Evolutionary conservation across 2,329 filamentous ascomycete species (phyloP), one percentile per base, ranked within the genome.

Genomic region (Fusarium goolgardi): DNA sequence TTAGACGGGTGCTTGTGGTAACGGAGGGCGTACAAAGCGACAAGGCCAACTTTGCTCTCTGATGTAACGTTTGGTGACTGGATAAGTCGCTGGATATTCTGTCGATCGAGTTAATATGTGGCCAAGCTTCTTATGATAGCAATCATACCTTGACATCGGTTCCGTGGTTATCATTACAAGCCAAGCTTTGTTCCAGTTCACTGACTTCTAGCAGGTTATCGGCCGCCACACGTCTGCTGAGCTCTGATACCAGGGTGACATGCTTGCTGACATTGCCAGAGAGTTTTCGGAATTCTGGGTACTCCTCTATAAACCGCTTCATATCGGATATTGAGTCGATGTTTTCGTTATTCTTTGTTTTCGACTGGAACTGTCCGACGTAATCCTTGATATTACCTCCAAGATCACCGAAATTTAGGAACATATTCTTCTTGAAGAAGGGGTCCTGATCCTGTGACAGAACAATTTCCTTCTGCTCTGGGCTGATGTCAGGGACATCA

Each of bases 381-480:
- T 99, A 99, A 58, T 97, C 94, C 78, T 98, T 98, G 76, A 97
- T 97, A 72, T 96, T 97, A 40, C 95, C 92, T 13, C 96, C 94
- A 8, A 99, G 85, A 71, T 98, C 94, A 55, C 95, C 94, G 78
- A 98, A 99, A 77, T 98, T 98, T 74, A 97, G 87, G 72, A 94
- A 98, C 94, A 98, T 98, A 79, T 98, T 98, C 82, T 97, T 97
- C 80, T 86, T 97, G 83, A 99, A 99, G 81, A 99, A 99, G 0
- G 96, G 94, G 75, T 99, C 96, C 79, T 99, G 96, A 68, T 99
- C 96, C 79, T 96, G 94, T 2, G 95, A 97, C 35, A 99, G 82
- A 4, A 98, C 94, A 59, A 99, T 96, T 80, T 99, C 96, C 75
- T 91, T 94, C 55, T 97, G 84, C 77, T 97, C 95, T 2, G 93